These are phyloP conservation scores for Hymenoscyphus albidus DNA, from an alignment of 2,329 filamentous ascomycete species.

Conservation along the genomic window DNA sequence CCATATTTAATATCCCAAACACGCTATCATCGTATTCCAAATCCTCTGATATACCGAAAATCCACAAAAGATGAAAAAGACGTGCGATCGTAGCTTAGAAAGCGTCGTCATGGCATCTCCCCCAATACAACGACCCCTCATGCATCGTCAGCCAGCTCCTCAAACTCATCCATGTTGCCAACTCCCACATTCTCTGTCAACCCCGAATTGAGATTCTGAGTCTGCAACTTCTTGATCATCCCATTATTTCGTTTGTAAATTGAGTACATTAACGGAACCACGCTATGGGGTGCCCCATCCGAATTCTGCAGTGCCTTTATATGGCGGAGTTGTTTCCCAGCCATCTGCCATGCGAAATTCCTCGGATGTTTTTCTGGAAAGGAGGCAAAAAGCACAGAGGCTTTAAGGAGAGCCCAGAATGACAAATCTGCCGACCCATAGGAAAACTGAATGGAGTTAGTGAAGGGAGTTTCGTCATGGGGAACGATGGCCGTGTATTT, in stretches of 20 bases:
- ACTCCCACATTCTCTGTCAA: background rate
- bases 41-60: background rate
- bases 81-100: too few species aligned
- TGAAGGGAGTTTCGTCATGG: conserved; percentile 18
- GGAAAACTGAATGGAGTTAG: conserved; percentile 18
- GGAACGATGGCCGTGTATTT: conserved; percentile 25
- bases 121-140: background rate
- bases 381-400: conserved; percentile 36
- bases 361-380: too few species aligned
- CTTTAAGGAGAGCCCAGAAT: conserved; percentile 44
- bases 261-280: conserved; percentile 22
- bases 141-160: background rate
- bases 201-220: background rate
- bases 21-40: background rate
- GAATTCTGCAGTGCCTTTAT: conserved; percentile 24
- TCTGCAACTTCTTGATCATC: conserved; percentile 15
- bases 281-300: conserved; percentile 1
- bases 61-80: background rate
- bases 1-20: background rate
- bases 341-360: conserved; percentile 31
- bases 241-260: conserved; percentile 21
- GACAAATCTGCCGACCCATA: conserved; percentile 21
- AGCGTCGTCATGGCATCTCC: background rate
- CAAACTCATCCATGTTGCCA: background rate
- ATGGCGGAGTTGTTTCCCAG: conserved; percentile 28